Conservation (phyloP, 176 grass and related monocot species). For the Elymus sibiricus region DNA sequence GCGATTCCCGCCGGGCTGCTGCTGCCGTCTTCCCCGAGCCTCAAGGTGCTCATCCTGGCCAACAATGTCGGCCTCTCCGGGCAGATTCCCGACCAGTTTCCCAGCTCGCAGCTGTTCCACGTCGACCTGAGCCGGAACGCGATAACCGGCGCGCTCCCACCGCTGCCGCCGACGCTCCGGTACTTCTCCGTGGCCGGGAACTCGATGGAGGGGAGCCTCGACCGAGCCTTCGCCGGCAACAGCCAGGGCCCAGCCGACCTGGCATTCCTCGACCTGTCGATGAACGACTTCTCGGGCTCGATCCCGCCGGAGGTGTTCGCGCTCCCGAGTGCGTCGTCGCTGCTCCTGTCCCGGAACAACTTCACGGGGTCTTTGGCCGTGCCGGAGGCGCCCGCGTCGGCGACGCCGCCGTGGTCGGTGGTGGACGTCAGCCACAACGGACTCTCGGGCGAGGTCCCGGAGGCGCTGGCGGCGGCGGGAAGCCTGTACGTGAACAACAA, state of each 20-base stretch:
- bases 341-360: constrained; percentile 76
- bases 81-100: constrained; percentile 38
- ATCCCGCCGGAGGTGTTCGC: constrained; percentile 57
- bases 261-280: constrained; percentile 61
- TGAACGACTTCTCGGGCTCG: constrained; percentile 57
- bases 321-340: constrained; percentile 47
- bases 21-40: constrained; percentile 48
- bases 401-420: constrained; percentile 41
- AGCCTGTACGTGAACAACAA: constrained; percentile 87
- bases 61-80: constrained; percentile 65
- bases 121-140: constrained; percentile 65
- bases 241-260: constrained; percentile 22
- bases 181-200: constrained; percentile 67
- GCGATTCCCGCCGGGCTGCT: constrained; percentile 40
- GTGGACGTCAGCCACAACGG: constrained; percentile 82
- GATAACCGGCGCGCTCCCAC: constrained; percentile 42
- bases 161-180: constrained; percentile 42
- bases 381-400: not conserved
- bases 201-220: constrained; percentile 52
- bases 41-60: constrained; percentile 73
- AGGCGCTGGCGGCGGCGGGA: constrained; percentile 41
- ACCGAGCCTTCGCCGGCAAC: constrained; percentile 32
- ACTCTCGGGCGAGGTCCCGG: constrained; percentile 61
- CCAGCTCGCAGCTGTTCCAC: constrained; percentile 52
- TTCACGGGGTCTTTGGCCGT: constrained; percentile 56